A percentile compares a stretch with the other conserved stretches of the same genome.
Conservation (phyloP, 2,329 filamentous ascomycete genomes). For the Xylariaceae sp. region DNA sequence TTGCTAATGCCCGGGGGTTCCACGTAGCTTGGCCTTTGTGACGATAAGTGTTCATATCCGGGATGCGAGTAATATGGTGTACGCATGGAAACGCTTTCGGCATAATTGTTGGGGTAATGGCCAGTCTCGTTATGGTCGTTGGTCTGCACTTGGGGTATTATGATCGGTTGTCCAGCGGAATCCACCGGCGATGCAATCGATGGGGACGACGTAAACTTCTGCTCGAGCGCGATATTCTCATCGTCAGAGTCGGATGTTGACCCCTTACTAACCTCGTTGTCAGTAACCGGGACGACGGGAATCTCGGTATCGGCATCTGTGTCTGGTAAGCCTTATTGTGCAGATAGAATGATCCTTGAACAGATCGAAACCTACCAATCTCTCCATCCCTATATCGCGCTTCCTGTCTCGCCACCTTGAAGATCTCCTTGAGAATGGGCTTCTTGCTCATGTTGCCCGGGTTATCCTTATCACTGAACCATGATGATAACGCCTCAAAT, state of each 20-base stretch:
- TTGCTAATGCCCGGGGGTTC: conserved; percentile 23
- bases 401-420: conserved; percentile 54
- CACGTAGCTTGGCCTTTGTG: conserved; percentile 34
- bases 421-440: conserved; percentile 54
- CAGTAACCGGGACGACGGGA: neutral
- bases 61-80: conserved; percentile 5
- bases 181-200: conserved; percentile 6
- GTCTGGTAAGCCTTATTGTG: neutral
- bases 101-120: conserved; percentile 3
- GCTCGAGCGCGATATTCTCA: neutral
- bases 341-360: conserved; percentile 17
- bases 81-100: conserved; percentile 1
- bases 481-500: conserved; percentile 51
- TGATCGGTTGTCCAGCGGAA: neutral
- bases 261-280: neutral
- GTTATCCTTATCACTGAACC: conserved; percentile 52
- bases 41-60: conserved; percentile 37
- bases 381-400: conserved; percentile 52
- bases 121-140: conserved; percentile 3
- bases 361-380: conserved; percentile 42
- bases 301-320: conserved; percentile 37
- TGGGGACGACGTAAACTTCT: conserved; percentile 5
- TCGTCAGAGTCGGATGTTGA: conserved; percentile 8
- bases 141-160: conserved; percentile 9
- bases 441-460: conserved; percentile 51